Base-by-base conservation (phyloP, 2,329 filamentous ascomycete species). In the Apiospora kogelbergensis region DNA sequence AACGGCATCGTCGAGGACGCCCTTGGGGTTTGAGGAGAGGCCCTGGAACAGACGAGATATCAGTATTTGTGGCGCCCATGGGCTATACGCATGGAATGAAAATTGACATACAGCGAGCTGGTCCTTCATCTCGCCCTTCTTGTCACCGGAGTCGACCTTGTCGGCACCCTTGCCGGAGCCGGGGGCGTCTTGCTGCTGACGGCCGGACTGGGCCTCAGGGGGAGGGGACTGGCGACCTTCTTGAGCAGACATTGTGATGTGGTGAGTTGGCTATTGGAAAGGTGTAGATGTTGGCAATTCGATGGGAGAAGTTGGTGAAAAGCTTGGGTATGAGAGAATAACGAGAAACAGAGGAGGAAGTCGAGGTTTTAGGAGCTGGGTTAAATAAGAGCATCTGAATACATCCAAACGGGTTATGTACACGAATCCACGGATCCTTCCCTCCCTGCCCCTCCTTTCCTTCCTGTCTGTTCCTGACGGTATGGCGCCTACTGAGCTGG, bases 211-310 rank as follows among this genome's bases (percentile, higher is more conserved):
- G 73, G 80, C 78, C 82, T 93, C 89, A 37, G 93, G 92, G 67
- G 90, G 83, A 71, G 94, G 94, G 41, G 94, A 97, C 82, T 97
- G 88, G 77, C 90, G 90, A 79, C 93, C 92, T 81, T 87, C 81
- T 77, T 76, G 73, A 68, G 79, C 78, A 63, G 92, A 90, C 91
- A 94, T 93, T 26, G 17, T 66, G 64, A 45, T 46, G 37, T 42
- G n/a, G 76, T 72, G 89, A n/a, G n/a, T n/a, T 78, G 73, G 70
- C 71, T 72, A 40, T 37, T 64, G 40, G 30, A 13, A 70, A 66
- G 70, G 65, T 66, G 67, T 71, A 45, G 30, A 3, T 67, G 30
- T 66, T 66, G 45, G 63, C 67, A 26, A 66, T 66, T 45, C n/a
- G 65, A 26, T 64, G 30, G 9, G 63, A 24, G 41, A 7, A 41